Evolutionary conservation across 129 eudicot genomes (phyloP).

Genomic region (Arctium lappa): DNA sequence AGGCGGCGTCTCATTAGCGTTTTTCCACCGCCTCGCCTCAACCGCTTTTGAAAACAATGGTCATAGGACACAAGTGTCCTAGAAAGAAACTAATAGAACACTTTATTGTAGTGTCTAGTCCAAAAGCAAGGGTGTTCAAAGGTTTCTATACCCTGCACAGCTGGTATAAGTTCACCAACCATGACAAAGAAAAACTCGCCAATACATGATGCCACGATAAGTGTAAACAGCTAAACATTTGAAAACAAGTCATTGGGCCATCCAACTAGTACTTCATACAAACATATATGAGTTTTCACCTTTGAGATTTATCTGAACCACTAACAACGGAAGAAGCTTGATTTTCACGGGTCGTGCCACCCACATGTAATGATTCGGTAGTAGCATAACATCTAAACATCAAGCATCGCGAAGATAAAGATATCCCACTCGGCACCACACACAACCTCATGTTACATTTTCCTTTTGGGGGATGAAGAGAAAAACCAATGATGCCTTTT

Average conservation of each 20-base stretch:
- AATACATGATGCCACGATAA: background rate
- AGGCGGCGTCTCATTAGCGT: too few relatives aligned
- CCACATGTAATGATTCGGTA: slow-evolving; percentile 42
- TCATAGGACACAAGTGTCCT: background rate
- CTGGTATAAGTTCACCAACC: background rate
- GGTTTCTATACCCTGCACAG: background rate
- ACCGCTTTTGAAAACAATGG: too few relatives aligned
- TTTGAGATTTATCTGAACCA: slow-evolving; percentile 34
- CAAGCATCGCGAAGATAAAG: slow-evolving; percentile 19
- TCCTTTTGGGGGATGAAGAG: slow-evolving; percentile 28
- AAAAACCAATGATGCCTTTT: slow-evolving; percentile 25
- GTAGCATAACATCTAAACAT: slow-evolving; percentile 33
- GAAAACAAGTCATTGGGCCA: background rate
- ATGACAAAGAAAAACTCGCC: background rate
- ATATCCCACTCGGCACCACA: slow-evolving; percentile 28
- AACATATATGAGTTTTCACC: slow-evolving; percentile 27
- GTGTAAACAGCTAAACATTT: background rate
- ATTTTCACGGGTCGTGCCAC: slow-evolving; percentile 22
- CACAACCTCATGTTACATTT: slow-evolving; percentile 30
- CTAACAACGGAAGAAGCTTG: slow-evolving; percentile 22
- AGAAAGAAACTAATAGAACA: too few relatives aligned
- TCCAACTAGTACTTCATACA: background rate
- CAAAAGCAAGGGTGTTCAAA: background rate
- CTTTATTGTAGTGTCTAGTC: background rate
- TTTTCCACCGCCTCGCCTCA: too few relatives aligned